Conservation (phyloP, 164 flowering plant genomes). For the Nymphaea thermarum region DNA sequence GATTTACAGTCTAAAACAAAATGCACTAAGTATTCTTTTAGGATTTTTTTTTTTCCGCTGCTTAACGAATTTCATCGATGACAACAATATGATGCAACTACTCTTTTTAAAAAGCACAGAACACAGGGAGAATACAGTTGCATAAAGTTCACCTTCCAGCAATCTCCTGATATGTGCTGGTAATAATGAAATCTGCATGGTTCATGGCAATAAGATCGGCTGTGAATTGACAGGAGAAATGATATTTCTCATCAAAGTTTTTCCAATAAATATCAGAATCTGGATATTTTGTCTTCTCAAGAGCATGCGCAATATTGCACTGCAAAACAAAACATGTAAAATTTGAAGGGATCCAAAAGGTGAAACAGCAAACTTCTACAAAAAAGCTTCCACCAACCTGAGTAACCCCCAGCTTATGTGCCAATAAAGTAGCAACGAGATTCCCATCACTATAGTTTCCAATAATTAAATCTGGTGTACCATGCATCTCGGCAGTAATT, state of each 20-base stretch:
- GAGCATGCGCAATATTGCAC: conserved; percentile 98
- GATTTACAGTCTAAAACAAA: too few species aligned
- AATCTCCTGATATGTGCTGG: conserved; percentile 96
- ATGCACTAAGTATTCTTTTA: too few species aligned
- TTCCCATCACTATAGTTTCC: conserved; percentile 99
- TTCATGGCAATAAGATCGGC: conserved; percentile 99
- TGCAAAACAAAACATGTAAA: conserved; percentile 15
- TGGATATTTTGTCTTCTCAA: conserved; percentile 94
- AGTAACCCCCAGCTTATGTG: conserved; percentile 83
- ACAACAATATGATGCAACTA: too few species aligned
- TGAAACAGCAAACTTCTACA: not conserved
- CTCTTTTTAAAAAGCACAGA: too few species aligned
- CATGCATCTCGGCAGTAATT: conserved; percentile 67
- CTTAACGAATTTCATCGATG: too few species aligned
- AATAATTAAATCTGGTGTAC: conserved; percentile 84
- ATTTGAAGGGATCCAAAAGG: not conserved
- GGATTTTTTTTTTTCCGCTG: too few species aligned
- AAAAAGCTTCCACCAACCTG: conserved; percentile 38
- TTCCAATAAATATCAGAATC: conserved; percentile 95
- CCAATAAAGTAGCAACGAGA: conserved; percentile 90
- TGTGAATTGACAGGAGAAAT: conserved; percentile 97
- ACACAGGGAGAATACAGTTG: too few species aligned
- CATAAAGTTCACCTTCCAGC: conserved; percentile 71
- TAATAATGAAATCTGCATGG: conserved; percentile 93
- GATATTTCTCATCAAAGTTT: conserved; percentile 86